Conservation (phyloP, 306 rosid genomes). For the Prunus armeniaca region DNA sequence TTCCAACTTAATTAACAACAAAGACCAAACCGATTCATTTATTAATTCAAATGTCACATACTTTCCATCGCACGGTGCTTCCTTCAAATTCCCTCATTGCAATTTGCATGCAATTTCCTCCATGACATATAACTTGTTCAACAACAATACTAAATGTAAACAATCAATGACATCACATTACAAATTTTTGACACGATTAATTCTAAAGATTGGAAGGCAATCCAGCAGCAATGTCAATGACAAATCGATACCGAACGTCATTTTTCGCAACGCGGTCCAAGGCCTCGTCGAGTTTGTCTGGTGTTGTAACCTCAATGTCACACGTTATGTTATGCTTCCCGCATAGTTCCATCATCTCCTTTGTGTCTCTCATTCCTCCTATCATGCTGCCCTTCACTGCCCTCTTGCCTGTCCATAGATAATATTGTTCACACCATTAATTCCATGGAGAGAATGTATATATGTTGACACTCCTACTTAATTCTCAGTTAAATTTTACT, state of each 20-base stretch:
- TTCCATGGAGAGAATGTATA: neutral
- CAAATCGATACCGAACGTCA: conserved; percentile 70
- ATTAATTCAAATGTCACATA: neutral
- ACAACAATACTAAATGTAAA: too few relatives aligned
- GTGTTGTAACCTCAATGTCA: conserved; percentile 51
- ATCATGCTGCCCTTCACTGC: conserved; percentile 73
- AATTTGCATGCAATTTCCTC: too few relatives aligned
- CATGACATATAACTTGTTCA: too few relatives aligned
- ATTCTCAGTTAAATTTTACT: neutral
- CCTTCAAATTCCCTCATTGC: too few relatives aligned
- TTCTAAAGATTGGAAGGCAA: neutral
- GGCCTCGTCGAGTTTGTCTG: conserved; percentile 49
- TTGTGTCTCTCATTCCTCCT: conserved; percentile 66
- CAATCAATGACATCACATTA: too few relatives aligned
- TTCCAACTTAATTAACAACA: neutral
- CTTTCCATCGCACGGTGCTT: too few relatives aligned
- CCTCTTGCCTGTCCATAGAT: conserved; percentile 41
- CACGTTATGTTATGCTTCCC: conserved; percentile 59
- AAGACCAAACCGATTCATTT: neutral
- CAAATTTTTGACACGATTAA: too few relatives aligned
- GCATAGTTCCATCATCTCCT: conserved; percentile 65
- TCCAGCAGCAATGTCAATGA: conserved; percentile 46
- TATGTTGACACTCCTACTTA: too few relatives aligned
- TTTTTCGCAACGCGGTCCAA: conserved; percentile 46
- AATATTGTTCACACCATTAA: neutral